These are phyloP conservation scores for Exophiala phaeomuriformis DNA, from an alignment of 2,329 filamentous ascomycete genomes.

Conservation along the genomic window DNA sequence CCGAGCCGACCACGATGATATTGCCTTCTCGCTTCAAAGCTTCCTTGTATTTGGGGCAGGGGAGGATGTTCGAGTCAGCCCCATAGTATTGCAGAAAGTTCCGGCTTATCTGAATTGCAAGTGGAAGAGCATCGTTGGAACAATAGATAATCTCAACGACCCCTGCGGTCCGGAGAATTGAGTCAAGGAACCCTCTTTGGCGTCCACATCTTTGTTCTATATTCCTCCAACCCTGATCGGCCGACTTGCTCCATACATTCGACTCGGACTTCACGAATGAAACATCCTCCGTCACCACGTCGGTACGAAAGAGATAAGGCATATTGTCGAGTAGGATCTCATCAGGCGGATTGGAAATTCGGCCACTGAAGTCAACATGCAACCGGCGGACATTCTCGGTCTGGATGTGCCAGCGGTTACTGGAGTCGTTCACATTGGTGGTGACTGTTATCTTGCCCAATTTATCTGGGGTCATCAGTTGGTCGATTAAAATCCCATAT, in stretches of 20 bases:
- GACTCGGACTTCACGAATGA: conserved; percentile 28
- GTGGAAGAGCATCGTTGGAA: conserved; percentile 27
- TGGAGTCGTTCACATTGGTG: neutral
- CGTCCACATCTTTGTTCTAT: conserved; percentile 36
- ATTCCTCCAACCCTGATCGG: conserved; percentile 27
- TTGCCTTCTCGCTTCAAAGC: conserved; percentile 35
- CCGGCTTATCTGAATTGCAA: conserved; percentile 49
- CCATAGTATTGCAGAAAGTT: conserved; percentile 54
- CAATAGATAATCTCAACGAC: conserved; percentile 25
- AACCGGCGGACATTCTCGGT: conserved; percentile 42
- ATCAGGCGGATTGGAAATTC: conserved; percentile 7
- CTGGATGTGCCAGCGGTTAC: conserved; percentile 33
- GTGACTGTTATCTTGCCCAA: conserved; percentile 44
- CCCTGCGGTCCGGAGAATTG: conserved; percentile 43
- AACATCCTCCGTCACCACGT: conserved; percentile 8
- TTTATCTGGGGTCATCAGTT: conserved; percentile 45
- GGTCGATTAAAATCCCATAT: conserved; percentile 45
- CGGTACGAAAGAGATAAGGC: conserved; percentile 19
- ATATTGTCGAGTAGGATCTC: conserved; percentile 16
- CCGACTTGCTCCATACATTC: conserved; percentile 25
- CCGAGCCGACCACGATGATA: conserved; percentile 35
- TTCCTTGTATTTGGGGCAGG: conserved; percentile 1
- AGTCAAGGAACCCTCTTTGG: conserved; percentile 48
- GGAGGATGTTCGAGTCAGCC: conserved; percentile 43
- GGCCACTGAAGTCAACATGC: conserved; percentile 27